Evolutionary conservation across 2,329 filamentous ascomycete species (phyloP), one percentile per base, ranked within the genome.

Genomic region (Berkeleyomyces rouxiae): DNA sequence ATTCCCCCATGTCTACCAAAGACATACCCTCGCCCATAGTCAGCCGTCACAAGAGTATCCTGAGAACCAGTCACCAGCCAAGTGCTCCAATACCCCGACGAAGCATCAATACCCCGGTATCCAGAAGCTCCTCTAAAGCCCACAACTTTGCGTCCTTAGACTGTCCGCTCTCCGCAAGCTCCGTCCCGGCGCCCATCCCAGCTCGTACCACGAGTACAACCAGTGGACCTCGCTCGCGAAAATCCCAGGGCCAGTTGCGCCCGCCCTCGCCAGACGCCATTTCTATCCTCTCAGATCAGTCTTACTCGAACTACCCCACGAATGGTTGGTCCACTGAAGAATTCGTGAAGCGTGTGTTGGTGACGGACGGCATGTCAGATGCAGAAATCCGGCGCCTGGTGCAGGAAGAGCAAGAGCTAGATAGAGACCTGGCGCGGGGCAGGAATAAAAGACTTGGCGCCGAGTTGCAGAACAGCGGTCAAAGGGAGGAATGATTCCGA

Each of bases 331-430:
- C 66, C 65, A 59, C 68, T 66, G 55, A 65, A 42, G 1, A 57
- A 57, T 66, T 57, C 37, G 78, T 80, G 55, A 76, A 77, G 16
- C 79, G 81, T 65, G 36, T 23, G 5, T 70, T 83, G 42, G 77
- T 82, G 3, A 80, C 83, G 67, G 80, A 82, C n/a, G 78, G 79
- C 59, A 83, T 83, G 80, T 82, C 80, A 58, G 72, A 74, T 7
- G 80, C 78, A 0, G 79, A 83, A 68, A 79, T 83, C 58, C 72
- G 76, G 60, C 70, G 78, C 66, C 66, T 83, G 49, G 80, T 82
- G 67, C 80, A 82, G 65, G 81, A 83, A 68, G 81, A 84, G 70
- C 70, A 77, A 65, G 75, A 79, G 65, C 72, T 84, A 43, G 81
- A 83, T 62, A 78, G 74, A 11, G 81, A 78, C 39, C 83, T 83